Evolutionary conservation across 345 rosid species (phyloP), one percentile per base, ranked within the genome.

Genomic region (Dipteronia sinensis): DNA sequence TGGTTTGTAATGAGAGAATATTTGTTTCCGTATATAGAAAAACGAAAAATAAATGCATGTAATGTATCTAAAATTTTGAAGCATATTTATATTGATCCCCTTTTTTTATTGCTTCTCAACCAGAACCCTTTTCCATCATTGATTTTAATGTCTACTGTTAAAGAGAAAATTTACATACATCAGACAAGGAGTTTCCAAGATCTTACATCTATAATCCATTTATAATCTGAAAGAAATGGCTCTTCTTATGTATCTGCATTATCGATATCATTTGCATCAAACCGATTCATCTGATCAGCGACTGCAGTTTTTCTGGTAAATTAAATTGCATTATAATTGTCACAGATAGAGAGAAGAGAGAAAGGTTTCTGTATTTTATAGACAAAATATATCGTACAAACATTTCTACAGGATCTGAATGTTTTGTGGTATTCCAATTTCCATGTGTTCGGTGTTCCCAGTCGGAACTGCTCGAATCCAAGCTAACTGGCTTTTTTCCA

Each of bases 1-100:
- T 46, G 61, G 53, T 61, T 16, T 20, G 2, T 23, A 69, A 53
- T 3, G 62, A 38, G 73, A 65, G 62, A 56, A 34, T 19, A 58
- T 49, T 40, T 78, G 15, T 78, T 38, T 58, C 17, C n/a, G 20
- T 42, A 10, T 29, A 7, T 59, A 64, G 67, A 25, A 69, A 75
- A 22, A 34, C 15, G 7, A 62, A 63, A 44, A 62, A 47, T 44
- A 46, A 67, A 51, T 16, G 23, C 29, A 12, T 19, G 46, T 29
- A 27, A 47, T 65, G 16, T 65, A 51, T 29, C 38, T 4, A 51
- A 65, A 27, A n/a, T 65, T 75, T 75, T 65, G 71, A 75, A 75
- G 53, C 56, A 10, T 11, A 31, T 17, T 12, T 51, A 25, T 6
- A 31, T 25, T 12, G 1, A 34, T 13, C 20, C 12, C 2, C n/a